Evolutionary conservation across 345 rosid species (phyloP), one percentile per base, ranked within the genome.

Genomic region (Citrus maxima): DNA sequence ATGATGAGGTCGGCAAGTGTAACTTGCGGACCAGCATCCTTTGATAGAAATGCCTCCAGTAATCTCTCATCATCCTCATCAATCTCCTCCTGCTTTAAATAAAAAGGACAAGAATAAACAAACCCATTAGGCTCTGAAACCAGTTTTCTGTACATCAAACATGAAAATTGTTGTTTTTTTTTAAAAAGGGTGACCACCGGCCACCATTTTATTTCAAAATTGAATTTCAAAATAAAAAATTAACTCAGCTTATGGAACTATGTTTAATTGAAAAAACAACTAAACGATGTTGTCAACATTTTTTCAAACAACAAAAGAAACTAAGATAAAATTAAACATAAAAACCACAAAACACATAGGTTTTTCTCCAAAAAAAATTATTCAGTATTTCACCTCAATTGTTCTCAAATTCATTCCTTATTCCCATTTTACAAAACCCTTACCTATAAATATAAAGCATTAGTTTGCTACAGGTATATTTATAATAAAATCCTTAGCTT

Each of bases 1-100:
- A 89, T 85, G 55, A 96, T 96, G 73, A 94, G 78, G 40, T 94
- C 98, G 0, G 98, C 89, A 22, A 96, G 98, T 4, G 97, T 94
- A 40, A 81, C 89, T 10, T 89, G 93, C 6, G 88, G 91, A 80
- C 88, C 88, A 13, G 92, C 89, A 64, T 89, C 87, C 88, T 90
- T 93, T 0, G 88, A 88, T 18, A 93, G 80, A 81, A 96, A 94
- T 35, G 97, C 88, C 81, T 93, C 98, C 63, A 94, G 86, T 80
- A 94, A 75, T 86, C 85, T 89, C 90, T 93, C 98, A 51, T 96
- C 98, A 6, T 89, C 90, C 81, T 93, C 97, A 77, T 90, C 86
- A 60, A 94, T 88, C 71, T 90, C 93, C 77, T 89, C 95, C 94
- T 95, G 83, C 27, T 32, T 69, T 42, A 25, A 46, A 64, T 16